Percentiles rank a stretch among this genome's conserved stretches.
These are phyloP conservation scores for Cicer yamashitae DNA, from an alignment of 306 rosid species.

Conservation along the genomic window DNA sequence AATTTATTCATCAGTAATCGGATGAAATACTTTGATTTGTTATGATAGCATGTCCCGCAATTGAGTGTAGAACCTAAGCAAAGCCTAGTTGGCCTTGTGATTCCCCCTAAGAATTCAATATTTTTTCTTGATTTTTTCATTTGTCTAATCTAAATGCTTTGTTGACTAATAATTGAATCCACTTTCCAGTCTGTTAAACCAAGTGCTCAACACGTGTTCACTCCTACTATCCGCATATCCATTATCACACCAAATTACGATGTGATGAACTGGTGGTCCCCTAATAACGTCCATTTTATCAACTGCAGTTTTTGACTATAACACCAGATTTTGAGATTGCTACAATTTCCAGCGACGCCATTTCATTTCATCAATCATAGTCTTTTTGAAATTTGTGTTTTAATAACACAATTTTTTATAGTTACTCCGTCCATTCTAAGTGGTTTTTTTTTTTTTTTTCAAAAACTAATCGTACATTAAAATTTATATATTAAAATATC, in stretches of 20 bases:
- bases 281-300: constrained; percentile 29
- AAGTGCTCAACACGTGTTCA: constrained; percentile 47
- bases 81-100: constrained; percentile 50
- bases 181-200: constrained; percentile 59
- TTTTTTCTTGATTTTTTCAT: constrained; percentile 24
- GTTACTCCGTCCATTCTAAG: too few species aligned
- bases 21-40: not conserved
- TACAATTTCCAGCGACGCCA: constrained; percentile 10
- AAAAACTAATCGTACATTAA: too few species aligned
- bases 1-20: too few species aligned
- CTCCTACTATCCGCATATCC: constrained; percentile 16
- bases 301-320: not conserved
- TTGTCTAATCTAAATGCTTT: constrained; percentile 42
- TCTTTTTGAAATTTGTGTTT: too few species aligned
- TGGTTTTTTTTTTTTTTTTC: too few species aligned
- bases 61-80: constrained; percentile 39
- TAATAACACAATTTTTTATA: too few species aligned
- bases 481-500: too few species aligned
- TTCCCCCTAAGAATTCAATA: constrained; percentile 48
- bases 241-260: not conserved
- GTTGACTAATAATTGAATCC: constrained; percentile 51
- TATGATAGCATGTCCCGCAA: constrained; percentile 6
- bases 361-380: not conserved
- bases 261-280: constrained; percentile 39
- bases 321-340: constrained; percentile 28